Percentiles rank a stretch among this genome's conserved stretches.
Conservation (phyloP, 192 early-diverging fungal species). For the Linnemannia hyalina region DNA sequence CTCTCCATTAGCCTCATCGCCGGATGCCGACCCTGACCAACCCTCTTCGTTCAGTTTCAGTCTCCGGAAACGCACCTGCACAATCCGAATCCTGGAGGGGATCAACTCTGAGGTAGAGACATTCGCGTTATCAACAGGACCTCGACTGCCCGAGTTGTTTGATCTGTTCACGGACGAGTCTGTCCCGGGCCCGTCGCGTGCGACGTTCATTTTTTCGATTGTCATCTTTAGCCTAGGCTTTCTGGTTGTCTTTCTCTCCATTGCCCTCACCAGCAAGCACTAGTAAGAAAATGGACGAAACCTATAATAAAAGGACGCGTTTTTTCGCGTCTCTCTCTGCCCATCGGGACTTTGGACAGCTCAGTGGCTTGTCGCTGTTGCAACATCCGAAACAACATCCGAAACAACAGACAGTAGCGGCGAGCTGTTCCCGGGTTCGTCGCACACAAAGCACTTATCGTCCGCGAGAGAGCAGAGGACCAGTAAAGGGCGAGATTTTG, state of each 20-base stretch:
- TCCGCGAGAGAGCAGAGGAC: too few relatives aligned
- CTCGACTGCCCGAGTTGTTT: constrained; percentile 39
- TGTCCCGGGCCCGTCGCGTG: constrained; percentile 25
- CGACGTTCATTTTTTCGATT: constrained; percentile 20
- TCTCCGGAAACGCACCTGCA: constrained; percentile 20
- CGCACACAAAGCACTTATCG: too few relatives aligned
- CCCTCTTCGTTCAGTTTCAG: constrained; percentile 31
- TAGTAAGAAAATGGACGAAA: background rate
- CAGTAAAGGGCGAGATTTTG: too few relatives aligned
- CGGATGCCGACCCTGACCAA: background rate
- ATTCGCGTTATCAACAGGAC: constrained; percentile 39
- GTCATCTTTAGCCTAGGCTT: constrained; percentile 7
- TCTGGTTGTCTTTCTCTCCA: constrained; percentile 3
- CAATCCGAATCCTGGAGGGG: constrained; percentile 22
- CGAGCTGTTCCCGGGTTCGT: too few relatives aligned
- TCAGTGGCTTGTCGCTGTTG: too few relatives aligned
- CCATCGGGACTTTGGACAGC: too few relatives aligned
- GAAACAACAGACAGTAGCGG: too few relatives aligned
- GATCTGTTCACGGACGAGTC: constrained; percentile 38
- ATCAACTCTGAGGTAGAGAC: constrained; percentile 28
- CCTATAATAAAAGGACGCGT: too few relatives aligned
- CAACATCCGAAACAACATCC: too few relatives aligned
- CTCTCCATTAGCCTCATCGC: background rate
- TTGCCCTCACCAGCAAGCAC: background rate
- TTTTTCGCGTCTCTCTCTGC: too few relatives aligned